Evolutionary conservation across 2,329 filamentous ascomycete genomes (phyloP).

Genomic region (Venturia oleaginea): DNA sequence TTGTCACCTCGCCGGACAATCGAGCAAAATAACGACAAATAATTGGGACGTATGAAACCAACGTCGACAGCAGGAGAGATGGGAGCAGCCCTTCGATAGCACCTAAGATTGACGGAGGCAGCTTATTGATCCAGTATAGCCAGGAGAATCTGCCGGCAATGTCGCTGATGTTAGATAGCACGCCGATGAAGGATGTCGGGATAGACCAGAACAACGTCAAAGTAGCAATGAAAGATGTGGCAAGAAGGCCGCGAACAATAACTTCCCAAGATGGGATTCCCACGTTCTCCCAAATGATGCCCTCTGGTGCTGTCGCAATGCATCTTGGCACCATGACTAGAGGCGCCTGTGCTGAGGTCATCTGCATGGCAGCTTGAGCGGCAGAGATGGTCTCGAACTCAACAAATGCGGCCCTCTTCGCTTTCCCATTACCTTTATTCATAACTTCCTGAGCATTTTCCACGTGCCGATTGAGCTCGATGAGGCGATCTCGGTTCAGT

Average conservation of each 20-base stretch:
- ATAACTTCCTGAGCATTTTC: constrained; percentile 58
- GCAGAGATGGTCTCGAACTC: constrained; percentile 76
- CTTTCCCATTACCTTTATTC: constrained; percentile 54
- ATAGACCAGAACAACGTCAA: constrained; percentile 39
- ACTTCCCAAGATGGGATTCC: constrained; percentile 28
- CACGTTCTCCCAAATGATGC: constrained; percentile 40
- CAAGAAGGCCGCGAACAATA: constrained; percentile 23
- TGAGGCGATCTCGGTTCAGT: constrained; percentile 67
- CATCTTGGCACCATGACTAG: constrained; percentile 31
- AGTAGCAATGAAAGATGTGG: constrained; percentile 30
- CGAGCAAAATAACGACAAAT: constrained; percentile 57
- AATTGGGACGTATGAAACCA: constrained; percentile 80
- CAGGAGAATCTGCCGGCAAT: constrained; percentile 50
- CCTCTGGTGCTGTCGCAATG: constrained; percentile 35
- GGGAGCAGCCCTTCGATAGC: constrained; percentile 84
- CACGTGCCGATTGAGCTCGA: constrained; percentile 62
- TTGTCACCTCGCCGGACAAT: constrained; percentile 7
- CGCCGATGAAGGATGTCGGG: constrained; percentile 36
- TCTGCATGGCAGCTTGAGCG: constrained; percentile 78
- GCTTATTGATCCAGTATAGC: constrained; percentile 61
- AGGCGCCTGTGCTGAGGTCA: constrained; percentile 30
- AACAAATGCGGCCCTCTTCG: constrained; percentile 72
- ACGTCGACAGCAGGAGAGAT: constrained; percentile 64
- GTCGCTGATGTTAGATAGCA: constrained; percentile 37
- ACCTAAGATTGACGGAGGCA: constrained; percentile 66